Base-by-base conservation (phyloP, 1,284 basidiomycete species). In the Coriolopsis trogii region DNA sequence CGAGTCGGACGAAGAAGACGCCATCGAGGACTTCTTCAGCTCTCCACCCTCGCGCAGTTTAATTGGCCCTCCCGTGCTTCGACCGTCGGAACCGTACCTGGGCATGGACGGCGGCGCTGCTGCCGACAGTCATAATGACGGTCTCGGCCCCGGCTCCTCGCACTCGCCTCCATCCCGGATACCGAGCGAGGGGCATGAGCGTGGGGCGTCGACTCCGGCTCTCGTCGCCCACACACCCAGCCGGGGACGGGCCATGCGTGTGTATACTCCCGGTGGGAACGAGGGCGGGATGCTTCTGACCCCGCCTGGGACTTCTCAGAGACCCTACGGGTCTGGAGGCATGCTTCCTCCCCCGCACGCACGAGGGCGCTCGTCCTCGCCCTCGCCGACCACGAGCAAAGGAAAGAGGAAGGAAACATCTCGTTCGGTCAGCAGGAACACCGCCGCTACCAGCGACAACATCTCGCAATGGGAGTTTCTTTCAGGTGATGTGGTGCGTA, bases 401-500 rank as follows among this genome's bases (percentile, higher is more conserved):
- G 63, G 51, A 26, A 58, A 56, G 36, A 51, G 51, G n/a, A 45
- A 50, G 31, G 57, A 56, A 21, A 3, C 24, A 13, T 31, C 36
- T 29, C 42, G 29, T 36, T 33, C 41, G 23, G 33, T 38, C 10
- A 39, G 40, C 24, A 15, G 23, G 9, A 47, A 33, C 20, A 31
- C 26, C 33, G n/a, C n/a, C n/a, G n/a, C n/a, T n/a, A n/a, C n/a
- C n/a, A n/a, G n/a, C n/a, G n/a, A n/a, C n/a, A 23, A 41, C 30
- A 6, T 18, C 18, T 44, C 49, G 23, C 58, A 49, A 18, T 61
- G 58, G 58, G 53, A 51, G 38, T 50, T 44, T 44, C 26, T 62
- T 18, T 55, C 55, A 28, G 55, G 56, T 39, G 62, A 64, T 48
- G 53, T 50, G 47, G 60, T 64, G 47, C 52, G 58, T 49, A 33